Percentiles rank a stretch among this genome's conserved stretches.
These are phyloP conservation scores for Ogataea minuta DNA, from an alignment of 805 yeast species.

Conservation along the genomic window DNA sequence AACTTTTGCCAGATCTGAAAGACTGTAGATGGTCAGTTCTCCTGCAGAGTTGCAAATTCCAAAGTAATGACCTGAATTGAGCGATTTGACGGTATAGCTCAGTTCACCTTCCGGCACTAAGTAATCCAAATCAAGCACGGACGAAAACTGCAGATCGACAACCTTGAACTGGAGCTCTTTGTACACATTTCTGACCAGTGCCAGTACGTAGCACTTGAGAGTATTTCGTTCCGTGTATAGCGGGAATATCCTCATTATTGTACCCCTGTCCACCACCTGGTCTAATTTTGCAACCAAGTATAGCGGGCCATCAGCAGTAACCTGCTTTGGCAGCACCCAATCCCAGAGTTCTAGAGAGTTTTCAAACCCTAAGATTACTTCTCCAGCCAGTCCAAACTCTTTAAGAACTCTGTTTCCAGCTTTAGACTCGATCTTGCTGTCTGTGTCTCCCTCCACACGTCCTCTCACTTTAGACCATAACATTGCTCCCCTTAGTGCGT, in stretches of 20 bases:
- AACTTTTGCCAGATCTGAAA: not conserved
- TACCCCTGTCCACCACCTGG: slow-evolving; percentile 14
- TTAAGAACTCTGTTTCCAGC: slow-evolving; percentile 7
- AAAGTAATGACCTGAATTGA: slow-evolving; percentile 16
- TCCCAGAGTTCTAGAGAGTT: slow-evolving; percentile 40
- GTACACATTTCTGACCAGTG: slow-evolving; percentile 17
- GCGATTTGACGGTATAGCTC: slow-evolving; percentile 12
- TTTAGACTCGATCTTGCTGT: slow-evolving; percentile 2
- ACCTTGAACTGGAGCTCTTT: slow-evolving; percentile 18
- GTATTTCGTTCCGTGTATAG: slow-evolving; percentile 23
- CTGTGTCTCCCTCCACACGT: slow-evolving; percentile 5
- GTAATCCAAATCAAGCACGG: slow-evolving; percentile 3
- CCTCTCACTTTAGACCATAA: slow-evolving; percentile 6
- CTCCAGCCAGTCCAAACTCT: slow-evolving; percentile 40
- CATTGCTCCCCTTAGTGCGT: not conserved
- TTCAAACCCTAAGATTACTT: slow-evolving; percentile 31
- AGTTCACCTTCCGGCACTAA: slow-evolving; percentile 3
- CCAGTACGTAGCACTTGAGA: slow-evolving; percentile 24
- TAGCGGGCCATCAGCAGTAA: slow-evolving; percentile 27
- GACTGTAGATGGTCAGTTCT: slow-evolving; percentile 13
- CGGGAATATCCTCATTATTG: slow-evolving; percentile 22
- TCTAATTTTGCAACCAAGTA: slow-evolving; percentile 28
- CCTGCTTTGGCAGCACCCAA: slow-evolving; percentile 26
- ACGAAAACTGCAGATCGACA: slow-evolving; percentile 5
- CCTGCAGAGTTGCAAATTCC: slow-evolving; percentile 22